Percentiles rank a stretch among this genome's conserved stretches.
Conservation (phyloP, 2,329 filamentous ascomycete genomes). For the Anisogramma anomala region DNA sequence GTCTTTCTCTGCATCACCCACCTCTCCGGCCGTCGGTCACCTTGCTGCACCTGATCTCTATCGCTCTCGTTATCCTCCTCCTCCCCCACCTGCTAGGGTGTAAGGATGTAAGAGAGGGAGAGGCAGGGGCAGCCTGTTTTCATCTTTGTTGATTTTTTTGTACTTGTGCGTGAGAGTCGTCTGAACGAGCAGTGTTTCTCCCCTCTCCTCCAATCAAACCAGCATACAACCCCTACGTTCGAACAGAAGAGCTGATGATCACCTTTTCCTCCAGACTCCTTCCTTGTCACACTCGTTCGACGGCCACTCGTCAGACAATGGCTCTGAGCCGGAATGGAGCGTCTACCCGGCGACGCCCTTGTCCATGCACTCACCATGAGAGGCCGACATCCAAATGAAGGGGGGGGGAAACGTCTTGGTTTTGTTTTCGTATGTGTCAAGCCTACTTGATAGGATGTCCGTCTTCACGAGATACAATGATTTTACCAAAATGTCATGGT, state of each 20-base stretch:
- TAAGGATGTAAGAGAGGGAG: slow-evolving; percentile 1
- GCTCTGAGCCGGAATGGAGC: slow-evolving; percentile 47
- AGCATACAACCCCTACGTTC: not conserved
- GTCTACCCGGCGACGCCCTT: slow-evolving; percentile 59
- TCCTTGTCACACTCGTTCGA: slow-evolving; percentile 65
- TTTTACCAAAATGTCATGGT: not conserved
- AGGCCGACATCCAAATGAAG: not conserved
- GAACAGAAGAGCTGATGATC: slow-evolving; percentile 34
- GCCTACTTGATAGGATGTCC: not conserved
- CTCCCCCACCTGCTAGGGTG: slow-evolving; percentile 4
- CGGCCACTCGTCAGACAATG: slow-evolving; percentile 35
- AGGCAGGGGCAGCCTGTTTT: not conserved
- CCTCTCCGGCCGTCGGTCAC: slow-evolving; percentile 13
- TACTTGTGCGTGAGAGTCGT: slow-evolving; percentile 7
- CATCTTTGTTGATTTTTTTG: not conserved
- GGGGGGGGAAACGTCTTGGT: not conserved
- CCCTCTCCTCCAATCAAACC: not conserved
- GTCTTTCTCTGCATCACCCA: slow-evolving; percentile 8
- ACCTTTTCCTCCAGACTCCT: slow-evolving; percentile 49
- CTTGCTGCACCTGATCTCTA: slow-evolving; percentile 15
- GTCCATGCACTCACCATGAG: slow-evolving; percentile 39
- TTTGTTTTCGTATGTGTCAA: not conserved
- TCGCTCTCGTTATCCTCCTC: slow-evolving; percentile 14
- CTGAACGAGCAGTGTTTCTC: not conserved
- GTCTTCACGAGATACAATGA: not conserved